Base-by-base conservation (phyloP, 2,329 filamentous ascomycete genomes). In the Fonsecaea monophora region DNA sequence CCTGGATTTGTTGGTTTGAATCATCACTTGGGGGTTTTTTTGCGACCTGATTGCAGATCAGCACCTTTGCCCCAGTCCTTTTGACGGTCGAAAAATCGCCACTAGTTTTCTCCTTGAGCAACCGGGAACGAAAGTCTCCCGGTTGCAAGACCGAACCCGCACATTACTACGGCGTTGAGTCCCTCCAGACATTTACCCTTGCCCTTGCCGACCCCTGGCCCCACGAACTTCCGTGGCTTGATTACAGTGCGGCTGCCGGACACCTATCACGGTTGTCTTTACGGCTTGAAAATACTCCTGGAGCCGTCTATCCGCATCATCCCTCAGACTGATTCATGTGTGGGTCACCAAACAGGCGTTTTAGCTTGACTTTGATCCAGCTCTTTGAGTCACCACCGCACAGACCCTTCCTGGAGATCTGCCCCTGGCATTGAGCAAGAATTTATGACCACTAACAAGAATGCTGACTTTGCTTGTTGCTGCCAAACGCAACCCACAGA, bases 191-290 rank as follows among this genome's bases (percentile, higher is more conserved):
- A 12, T 50, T 45, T 25, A 25, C 45, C 45, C 45, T 50, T 60
- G 7, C 40, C 7, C 45, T 50, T 25, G 30, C 25, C 25, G 25
- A 25, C 25, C 25, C 25, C 40, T 12, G 25, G 57, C 57, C 38
- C 57, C 57, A 60, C 57, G 45, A 60, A 59, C 18, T 60, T 42
- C 40, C 25, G 13, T 34, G 35, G 8, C 45, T 60, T 45, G 57
- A 60, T 35, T 50, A 34, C 40, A 13, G 30, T 35, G 40, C 40
- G 37, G 34, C 38, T 35, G n/a, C 57, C 25, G 57, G 34, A 60
- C 42, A 30, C 25, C 30, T 60, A 18, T n/a, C 18, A 34, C n/a
- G 40, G 7, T 12, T 35, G 57, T 48, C 15, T 18, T 9, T n/a
- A 60, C 18, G 30, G 13, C 42, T 13, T 45, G 25, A 32, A 50